phyloP scores from a whole-genome alignment of 768 basidiomycete species.

The Omphalotus guepiniiformis region DNA sequence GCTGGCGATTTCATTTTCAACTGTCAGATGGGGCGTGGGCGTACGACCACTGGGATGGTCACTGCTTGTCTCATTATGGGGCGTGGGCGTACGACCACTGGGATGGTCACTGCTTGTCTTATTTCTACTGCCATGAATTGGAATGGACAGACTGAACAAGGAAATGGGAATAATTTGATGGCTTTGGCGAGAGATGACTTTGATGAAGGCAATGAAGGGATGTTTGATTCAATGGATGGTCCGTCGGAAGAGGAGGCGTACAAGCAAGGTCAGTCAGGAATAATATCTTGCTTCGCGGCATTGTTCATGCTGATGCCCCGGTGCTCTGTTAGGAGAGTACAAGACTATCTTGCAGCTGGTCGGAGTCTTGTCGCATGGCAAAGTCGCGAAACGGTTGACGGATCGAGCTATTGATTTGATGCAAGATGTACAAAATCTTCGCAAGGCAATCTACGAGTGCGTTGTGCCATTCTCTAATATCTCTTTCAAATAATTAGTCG shows the following conservation, averaged over 20 bases:
- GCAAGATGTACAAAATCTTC: conserved; percentile 96
- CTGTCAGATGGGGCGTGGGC: conserved; percentile 92
- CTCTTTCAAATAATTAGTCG: neutral
- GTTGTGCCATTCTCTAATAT: conserved; percentile 22
- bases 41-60: conserved; percentile 97
- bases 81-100: too few relatives aligned
- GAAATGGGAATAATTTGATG: conserved; percentile 17
- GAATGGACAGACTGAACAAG: conserved; percentile 35
- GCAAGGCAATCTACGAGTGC: conserved; percentile 93
- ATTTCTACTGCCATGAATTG: conserved; percentile 73
- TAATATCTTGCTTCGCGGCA: neutral
- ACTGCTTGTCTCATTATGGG: too few relatives aligned
- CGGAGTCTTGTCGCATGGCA: conserved; percentile 87
- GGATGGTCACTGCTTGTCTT: too few relatives aligned
- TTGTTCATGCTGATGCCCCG: neutral
- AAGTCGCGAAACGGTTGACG: conserved; percentile 85
- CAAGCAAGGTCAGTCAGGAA: conserved; percentile 57
- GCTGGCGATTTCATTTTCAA: conserved; percentile 88
- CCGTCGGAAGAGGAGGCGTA: conserved; percentile 87
- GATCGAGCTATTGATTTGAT: conserved; percentile 88
- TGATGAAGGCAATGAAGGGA: conserved; percentile 29
- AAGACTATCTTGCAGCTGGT: conserved; percentile 95
- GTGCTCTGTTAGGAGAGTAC: conserved; percentile 73
- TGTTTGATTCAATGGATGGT: conserved; percentile 73
- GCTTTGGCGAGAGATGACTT: conserved; percentile 28